Base-by-base conservation (phyloP, 2,329 filamentous ascomycete genomes). In the Stagonosporopsis rhizophila region DNA sequence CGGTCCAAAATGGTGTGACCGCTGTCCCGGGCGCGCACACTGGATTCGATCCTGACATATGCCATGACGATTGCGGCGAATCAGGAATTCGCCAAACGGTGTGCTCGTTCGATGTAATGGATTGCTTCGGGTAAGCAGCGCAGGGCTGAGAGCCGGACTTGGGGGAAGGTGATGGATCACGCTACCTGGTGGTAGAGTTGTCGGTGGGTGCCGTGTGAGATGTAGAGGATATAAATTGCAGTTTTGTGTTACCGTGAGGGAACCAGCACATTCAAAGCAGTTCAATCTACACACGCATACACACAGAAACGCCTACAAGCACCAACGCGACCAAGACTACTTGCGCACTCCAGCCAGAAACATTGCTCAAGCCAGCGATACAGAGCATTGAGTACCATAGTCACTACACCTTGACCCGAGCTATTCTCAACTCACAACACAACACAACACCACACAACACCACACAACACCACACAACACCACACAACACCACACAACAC, bases 1-100 rank as follows among this genome's bases (percentile, higher is more conserved):
- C 44, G 38, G 35, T 38, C 27, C 17, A 19, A 23, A 34, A 62
- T 66, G 60, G 60, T 58, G 50, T 62, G 66, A 67, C 56, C 40
- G n/a, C 27, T 25, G 2, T 20, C 7, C 47, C 53, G 53, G 53
- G 44, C 44, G 12, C 20, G 23, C 9, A 25, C 25, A 17, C 38
- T 39, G 42, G 30, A 41, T 35, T 4, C 17, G 7, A 3, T 25
- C 23, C 30, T 25, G 41, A 44, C 49, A 34, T 41, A n/a, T 9
- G n/a, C 15, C 30, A 14, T 6, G 30, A 32, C 12, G 3, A 15
- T n/a, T 15, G 6, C 17, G 17, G 20, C 53, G 42, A 51, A 56
- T 56, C 46, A 56, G 17, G 12, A 5, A 3, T 7, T 17, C 1
- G 12, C 4, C n/a, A 17, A 28, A 14, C 14, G 14, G 5, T 6